Evolutionary conservation across 2,329 filamentous ascomycete genomes (phyloP).

Genomic region (Hymenoscyphus albidus): DNA sequence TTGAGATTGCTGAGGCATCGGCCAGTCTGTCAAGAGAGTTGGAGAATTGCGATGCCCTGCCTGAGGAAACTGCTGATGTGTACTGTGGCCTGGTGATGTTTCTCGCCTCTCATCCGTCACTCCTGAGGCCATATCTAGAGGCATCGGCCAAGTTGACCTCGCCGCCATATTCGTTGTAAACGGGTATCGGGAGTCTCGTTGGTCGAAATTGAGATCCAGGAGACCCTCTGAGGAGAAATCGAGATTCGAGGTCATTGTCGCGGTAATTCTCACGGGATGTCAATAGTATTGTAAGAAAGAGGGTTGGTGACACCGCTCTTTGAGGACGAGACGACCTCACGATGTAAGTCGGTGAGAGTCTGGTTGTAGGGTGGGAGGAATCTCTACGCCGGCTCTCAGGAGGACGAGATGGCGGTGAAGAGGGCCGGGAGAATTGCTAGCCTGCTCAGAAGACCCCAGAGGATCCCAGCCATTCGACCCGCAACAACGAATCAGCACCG

Average conservation of each 20-base stretch:
- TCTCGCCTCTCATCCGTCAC: slow-evolving; percentile 32
- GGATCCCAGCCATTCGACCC: neutral
- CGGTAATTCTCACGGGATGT: slow-evolving; percentile 32
- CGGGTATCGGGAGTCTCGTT: slow-evolving; percentile 52
- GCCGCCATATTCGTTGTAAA: slow-evolving; percentile 42
- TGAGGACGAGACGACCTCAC: slow-evolving; percentile 31
- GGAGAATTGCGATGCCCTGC: slow-evolving; percentile 47
- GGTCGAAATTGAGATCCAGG: slow-evolving; percentile 58
- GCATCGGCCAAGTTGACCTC: slow-evolving; percentile 35
- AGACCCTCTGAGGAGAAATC: slow-evolving; percentile 61
- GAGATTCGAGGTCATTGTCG: slow-evolving; percentile 51
- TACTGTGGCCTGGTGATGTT: slow-evolving; percentile 40
- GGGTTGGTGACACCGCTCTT: slow-evolving; percentile 35
- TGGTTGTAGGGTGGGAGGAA: slow-evolving; percentile 23
- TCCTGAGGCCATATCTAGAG: slow-evolving; percentile 34
- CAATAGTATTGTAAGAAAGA: slow-evolving; percentile 45
- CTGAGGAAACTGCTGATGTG: slow-evolving; percentile 36
- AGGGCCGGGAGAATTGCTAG: slow-evolving; percentile 19
- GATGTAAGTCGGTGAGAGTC: slow-evolving; percentile 33
- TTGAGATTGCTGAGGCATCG: slow-evolving; percentile 41
- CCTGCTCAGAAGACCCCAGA: slow-evolving; percentile 8
- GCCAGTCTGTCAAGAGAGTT: slow-evolving; percentile 56
- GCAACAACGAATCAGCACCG: slow-evolving; percentile 22
- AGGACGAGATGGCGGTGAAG: slow-evolving; percentile 28
- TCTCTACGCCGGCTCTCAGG: slow-evolving; percentile 19